Conservation (phyloP, 1,139 yeast species). For the Kodamaea anthophila region DNA sequence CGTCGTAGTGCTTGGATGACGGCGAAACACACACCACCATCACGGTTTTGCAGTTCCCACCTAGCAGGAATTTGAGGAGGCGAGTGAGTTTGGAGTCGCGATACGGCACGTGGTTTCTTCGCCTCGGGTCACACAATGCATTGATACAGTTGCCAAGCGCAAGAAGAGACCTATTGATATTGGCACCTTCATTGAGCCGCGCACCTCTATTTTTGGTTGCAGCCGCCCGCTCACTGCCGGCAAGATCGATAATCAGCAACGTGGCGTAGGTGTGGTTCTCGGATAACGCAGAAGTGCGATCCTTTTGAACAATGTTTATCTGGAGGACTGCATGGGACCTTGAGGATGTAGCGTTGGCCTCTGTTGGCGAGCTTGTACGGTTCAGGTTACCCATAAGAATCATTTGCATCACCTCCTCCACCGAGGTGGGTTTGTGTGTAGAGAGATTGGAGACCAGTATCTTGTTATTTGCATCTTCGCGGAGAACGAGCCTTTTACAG, state of each 20-base stretch:
- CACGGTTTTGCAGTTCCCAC: constrained; percentile 90
- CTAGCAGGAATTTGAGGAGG: constrained; percentile 79
- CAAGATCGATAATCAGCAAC: constrained; percentile 79
- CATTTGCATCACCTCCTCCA: constrained; percentile 77
- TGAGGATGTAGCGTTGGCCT: constrained; percentile 84
- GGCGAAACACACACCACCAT: constrained; percentile 96
- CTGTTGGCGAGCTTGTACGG: constrained; percentile 82
- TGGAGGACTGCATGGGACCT: constrained; percentile 92
- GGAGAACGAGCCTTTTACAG: constrained; percentile 43
- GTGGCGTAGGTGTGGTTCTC: constrained; percentile 75
- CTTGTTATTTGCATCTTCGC: constrained; percentile 66
- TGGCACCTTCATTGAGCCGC: constrained; percentile 83
- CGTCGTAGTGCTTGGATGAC: constrained; percentile 80
- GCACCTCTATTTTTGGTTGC: constrained; percentile 80
- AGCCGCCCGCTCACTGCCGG: constrained; percentile 93
- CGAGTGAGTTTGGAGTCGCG: constrained; percentile 86
- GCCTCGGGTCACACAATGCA: constrained; percentile 72
- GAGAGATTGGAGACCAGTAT: constrained; percentile 74
- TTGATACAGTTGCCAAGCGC: constrained; percentile 94
- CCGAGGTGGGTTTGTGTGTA: constrained; percentile 54
- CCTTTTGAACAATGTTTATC: constrained; percentile 60
- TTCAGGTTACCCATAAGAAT: constrained; percentile 66
- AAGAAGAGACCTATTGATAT: constrained; percentile 77
- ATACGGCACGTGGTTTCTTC: constrained; percentile 76
- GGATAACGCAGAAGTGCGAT: constrained; percentile 55